A percentile compares a stretch with the other conserved stretches of the same genome.
Conservation (phyloP, 306 rosid genomes). For the apple (Malus domestica) region DNA sequence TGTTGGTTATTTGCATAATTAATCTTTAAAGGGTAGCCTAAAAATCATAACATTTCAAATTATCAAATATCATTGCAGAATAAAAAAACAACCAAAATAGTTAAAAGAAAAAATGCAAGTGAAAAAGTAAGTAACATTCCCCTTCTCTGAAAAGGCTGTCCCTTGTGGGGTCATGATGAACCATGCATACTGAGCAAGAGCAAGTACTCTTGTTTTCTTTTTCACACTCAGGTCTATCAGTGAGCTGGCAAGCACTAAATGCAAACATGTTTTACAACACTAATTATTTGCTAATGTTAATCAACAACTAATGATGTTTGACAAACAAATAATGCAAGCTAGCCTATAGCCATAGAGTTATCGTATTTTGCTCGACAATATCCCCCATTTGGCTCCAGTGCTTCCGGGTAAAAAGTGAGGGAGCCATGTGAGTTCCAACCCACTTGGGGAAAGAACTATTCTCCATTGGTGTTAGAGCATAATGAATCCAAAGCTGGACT, state of each 20-base stretch:
- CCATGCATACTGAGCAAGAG: conserved; percentile 4
- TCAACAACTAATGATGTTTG: not conserved
- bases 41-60: no score
- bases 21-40: no score
- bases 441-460: not conserved
- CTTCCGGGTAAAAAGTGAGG: not conserved
- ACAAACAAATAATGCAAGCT: not conserved
- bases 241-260: conserved; percentile 35
- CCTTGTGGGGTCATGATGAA: conserved; percentile 32
- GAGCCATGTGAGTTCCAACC: not conserved
- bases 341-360: not conserved
- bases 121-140: not conserved
- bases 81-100: no score
- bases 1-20: no score
- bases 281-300: no score
- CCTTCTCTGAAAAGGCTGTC: not conserved
- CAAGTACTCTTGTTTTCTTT: conserved; percentile 15
- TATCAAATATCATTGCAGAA: no score
- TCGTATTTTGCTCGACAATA: not conserved
- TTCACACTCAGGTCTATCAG: not conserved
- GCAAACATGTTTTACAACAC: not conserved
- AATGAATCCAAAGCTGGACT: no score
- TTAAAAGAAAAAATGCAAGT: not conserved
- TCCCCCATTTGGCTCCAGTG: not conserved
- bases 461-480: not conserved